phyloP scores from a whole-genome alignment of 768 basidiomycete genomes.

The Boletus reticuloceps region DNA sequence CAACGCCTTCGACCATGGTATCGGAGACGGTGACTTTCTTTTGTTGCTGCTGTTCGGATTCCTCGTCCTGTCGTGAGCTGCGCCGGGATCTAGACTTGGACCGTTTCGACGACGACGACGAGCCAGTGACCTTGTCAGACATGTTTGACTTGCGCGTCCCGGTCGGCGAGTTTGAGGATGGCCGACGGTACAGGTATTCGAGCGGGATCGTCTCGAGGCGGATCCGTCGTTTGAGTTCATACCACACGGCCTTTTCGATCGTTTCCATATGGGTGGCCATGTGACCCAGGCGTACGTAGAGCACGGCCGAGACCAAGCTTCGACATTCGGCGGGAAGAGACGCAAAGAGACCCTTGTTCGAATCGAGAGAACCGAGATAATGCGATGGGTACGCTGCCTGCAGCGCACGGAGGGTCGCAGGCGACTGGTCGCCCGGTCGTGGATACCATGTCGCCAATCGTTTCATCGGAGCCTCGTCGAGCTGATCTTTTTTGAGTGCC shows the following conservation, averaged over 20 bases:
- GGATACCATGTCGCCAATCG: constrained; percentile 32
- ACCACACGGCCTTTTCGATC: constrained; percentile 35
- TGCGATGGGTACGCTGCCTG: constrained; percentile 40
- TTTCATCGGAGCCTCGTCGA: constrained; percentile 32
- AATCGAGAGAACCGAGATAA: constrained; percentile 22
- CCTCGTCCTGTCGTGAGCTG: not conserved
- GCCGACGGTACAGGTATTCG: constrained; percentile 17
- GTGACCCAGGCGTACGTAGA: constrained; percentile 34
- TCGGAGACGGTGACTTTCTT: not conserved
- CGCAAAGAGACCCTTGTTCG: constrained; percentile 32
- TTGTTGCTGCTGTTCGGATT: not conserved
- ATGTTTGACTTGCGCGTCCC: constrained; percentile 3
- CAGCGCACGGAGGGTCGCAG: constrained; percentile 33
- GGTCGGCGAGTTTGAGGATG: not conserved
- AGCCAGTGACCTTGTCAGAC: not conserved
- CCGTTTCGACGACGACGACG: constrained; percentile 1
- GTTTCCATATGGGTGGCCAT: constrained; percentile 38
- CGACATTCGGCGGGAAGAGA: constrained; percentile 38
- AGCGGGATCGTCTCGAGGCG: constrained; percentile 22
- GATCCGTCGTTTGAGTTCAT: constrained; percentile 36
- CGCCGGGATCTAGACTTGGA: constrained; percentile 7
- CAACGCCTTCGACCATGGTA: constrained; percentile 29
- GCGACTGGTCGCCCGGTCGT: constrained; percentile 22
- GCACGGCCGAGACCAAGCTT: constrained; percentile 29
- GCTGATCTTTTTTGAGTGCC: constrained; percentile 40